Percentiles rank a stretch among this genome's conserved stretches.
Evolutionary conservation across 2,329 filamentous ascomycete species (phyloP).

Genomic region (Bertia moriformis): DNA sequence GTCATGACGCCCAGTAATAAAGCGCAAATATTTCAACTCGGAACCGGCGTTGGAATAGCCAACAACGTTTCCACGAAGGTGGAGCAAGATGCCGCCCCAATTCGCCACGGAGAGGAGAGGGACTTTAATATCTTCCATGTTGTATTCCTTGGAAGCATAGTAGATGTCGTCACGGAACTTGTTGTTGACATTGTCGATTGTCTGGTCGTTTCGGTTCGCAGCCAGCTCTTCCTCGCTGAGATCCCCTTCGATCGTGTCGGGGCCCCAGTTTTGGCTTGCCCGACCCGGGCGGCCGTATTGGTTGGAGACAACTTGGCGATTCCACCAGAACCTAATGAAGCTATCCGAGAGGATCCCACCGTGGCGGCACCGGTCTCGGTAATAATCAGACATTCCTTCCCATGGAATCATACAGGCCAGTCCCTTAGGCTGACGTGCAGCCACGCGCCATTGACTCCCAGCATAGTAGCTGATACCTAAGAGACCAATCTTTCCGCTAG

Average conservation of each 20-base stretch:
- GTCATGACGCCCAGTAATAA: slow-evolving; percentile 58
- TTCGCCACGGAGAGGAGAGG: slow-evolving; percentile 55
- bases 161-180: slow-evolving; percentile 47
- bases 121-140: slow-evolving; percentile 50
- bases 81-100: slow-evolving; percentile 57
- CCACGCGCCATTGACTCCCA: slow-evolving; percentile 31
- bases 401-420: slow-evolving; percentile 30
- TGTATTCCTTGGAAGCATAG: slow-evolving; percentile 51
- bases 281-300: slow-evolving; percentile 48
- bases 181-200: slow-evolving; percentile 27
- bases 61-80: slow-evolving; percentile 55
- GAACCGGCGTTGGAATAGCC: slow-evolving; percentile 51
- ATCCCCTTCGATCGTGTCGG: slow-evolving; percentile 42
- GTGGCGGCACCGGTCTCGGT: slow-evolving; percentile 41
- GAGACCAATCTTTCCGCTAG: slow-evolving; percentile 29
- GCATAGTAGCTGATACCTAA: slow-evolving; percentile 32
- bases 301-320: slow-evolving; percentile 49
- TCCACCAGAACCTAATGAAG: slow-evolving; percentile 54
- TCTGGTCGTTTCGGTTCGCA: slow-evolving; percentile 31
- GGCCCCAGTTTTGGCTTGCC: slow-evolving; percentile 33
- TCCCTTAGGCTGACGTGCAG: slow-evolving; percentile 27
- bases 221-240: slow-evolving; percentile 33
- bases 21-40: slow-evolving; percentile 52
- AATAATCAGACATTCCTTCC: slow-evolving; percentile 40
- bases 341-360: slow-evolving; percentile 43